These are phyloP conservation scores for Tricholoma furcatifolium DNA, from an alignment of 768 basidiomycete species.

Conservation along the genomic window DNA sequence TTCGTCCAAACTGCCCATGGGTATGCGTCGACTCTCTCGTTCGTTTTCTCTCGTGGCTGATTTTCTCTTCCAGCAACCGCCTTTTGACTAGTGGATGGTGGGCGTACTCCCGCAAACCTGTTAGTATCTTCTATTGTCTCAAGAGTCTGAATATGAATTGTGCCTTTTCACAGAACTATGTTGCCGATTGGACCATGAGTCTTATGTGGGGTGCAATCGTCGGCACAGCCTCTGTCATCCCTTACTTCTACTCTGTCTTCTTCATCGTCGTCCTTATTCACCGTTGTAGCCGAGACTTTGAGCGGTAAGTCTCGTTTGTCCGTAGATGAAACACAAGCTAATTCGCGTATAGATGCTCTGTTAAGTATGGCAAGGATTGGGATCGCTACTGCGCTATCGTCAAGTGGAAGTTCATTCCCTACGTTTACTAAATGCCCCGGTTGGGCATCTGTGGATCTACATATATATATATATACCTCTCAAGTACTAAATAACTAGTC, in stretches of 20 bases:
- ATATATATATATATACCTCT: conserved; percentile 11
- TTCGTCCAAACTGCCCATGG: conserved; percentile 94
- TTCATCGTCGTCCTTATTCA: conserved; percentile 93
- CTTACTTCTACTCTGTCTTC: conserved; percentile 96
- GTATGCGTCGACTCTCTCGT: conserved; percentile 36
- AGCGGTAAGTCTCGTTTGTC: conserved; percentile 51
- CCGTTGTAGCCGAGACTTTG: conserved; percentile 91
- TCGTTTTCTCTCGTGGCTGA: not conserved
- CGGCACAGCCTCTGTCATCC: conserved; percentile 77
- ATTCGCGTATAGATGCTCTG: conserved; percentile 53
- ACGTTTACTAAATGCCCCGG: conserved; percentile 58
- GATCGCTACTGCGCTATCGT: conserved; percentile 85
- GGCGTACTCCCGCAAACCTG: conserved; percentile 91
- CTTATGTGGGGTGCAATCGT: conserved; percentile 83
- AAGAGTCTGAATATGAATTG: not conserved
- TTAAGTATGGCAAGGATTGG: conserved; percentile 96
- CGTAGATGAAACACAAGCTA: not conserved
- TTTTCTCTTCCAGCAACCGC: conserved; percentile 60
- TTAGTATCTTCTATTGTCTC: conserved; percentile 31
- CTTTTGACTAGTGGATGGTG: conserved; percentile 94
- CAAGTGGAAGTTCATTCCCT: conserved; percentile 88
- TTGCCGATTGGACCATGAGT: conserved; percentile 88
- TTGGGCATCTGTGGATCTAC: not conserved
- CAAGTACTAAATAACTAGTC: not conserved
- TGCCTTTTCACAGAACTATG: conserved; percentile 67